Evolutionary conservation across 768 basidiomycete species (phyloP).

Genomic region (Pisolithus sp.): DNA sequence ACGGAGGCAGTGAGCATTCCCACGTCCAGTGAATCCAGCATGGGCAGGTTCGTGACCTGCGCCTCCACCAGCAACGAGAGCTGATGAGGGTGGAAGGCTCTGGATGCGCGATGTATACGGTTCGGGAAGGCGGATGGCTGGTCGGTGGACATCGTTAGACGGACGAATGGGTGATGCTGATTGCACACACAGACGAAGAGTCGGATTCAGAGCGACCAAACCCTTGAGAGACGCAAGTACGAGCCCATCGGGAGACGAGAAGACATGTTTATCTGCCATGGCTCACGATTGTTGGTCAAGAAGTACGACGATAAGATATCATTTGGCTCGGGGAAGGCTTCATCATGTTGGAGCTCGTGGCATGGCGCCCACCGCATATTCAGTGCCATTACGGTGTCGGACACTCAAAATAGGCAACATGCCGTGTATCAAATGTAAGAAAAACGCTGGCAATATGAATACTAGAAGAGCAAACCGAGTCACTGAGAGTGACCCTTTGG

Average conservation of each 20-base stretch:
- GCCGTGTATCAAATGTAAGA: too few species aligned
- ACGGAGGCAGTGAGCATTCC: constrained; percentile 51
- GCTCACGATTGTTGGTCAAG: not conserved
- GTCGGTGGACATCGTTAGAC: not conserved
- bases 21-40: constrained; percentile 49
- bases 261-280: constrained; percentile 42
- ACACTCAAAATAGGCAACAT: too few species aligned
- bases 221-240: constrained; percentile 40
- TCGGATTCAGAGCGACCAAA: constrained; percentile 35
- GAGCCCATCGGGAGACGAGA: constrained; percentile 34
- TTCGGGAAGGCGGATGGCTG: constrained; percentile 34
- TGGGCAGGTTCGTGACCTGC: constrained; percentile 59
- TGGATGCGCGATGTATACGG: constrained; percentile 26
- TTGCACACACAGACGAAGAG: constrained; percentile 31
- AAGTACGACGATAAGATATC: too few species aligned
- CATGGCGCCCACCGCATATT: too few species aligned
- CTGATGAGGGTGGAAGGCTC: constrained; percentile 24
- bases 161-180: too few species aligned
- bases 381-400: too few species aligned
- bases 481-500: too few species aligned
- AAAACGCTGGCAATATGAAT: too few species aligned
- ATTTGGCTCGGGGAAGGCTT: too few species aligned
- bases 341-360: too few species aligned
- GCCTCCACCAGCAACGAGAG: constrained; percentile 44
- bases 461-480: too few species aligned